phyloP scores from a whole-genome alignment of 2,329 filamentous ascomycete genomes.

The Sporothrix sp. region DNA sequence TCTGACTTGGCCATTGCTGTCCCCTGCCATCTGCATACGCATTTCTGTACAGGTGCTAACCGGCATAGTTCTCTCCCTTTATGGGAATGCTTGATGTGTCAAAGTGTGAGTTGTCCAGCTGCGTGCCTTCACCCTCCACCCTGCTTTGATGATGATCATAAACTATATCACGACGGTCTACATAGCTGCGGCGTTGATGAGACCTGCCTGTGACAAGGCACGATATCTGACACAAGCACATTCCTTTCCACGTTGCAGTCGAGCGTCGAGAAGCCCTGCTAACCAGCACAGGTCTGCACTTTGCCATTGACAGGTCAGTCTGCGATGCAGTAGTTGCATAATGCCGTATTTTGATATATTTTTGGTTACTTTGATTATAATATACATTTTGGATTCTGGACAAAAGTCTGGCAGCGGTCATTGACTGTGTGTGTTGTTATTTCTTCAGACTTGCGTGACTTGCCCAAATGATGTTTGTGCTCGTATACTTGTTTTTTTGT shows the following conservation, averaged over 20 bases:
- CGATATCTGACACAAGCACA: slow-evolving; percentile 18
- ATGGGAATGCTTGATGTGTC: too few relatives aligned
- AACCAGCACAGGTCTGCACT: too few relatives aligned
- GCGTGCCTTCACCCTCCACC: slow-evolving; percentile 5
- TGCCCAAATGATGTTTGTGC: too few relatives aligned
- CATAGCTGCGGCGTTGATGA: slow-evolving; percentile 74
- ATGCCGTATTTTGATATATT: background rate
- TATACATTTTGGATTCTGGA: too few relatives aligned
- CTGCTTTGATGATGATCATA: slow-evolving; percentile 54
- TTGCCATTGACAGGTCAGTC: slow-evolving; percentile 5
- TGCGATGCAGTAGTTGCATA: too few relatives aligned
- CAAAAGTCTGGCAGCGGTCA: too few relatives aligned
- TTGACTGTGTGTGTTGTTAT: too few relatives aligned
- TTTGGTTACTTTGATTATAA: too few relatives aligned
- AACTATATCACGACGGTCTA: slow-evolving; percentile 70
- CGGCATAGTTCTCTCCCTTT: too few relatives aligned
- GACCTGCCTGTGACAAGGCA: slow-evolving; percentile 66
- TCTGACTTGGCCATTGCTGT: slow-evolving; percentile 31
- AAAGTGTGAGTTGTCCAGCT: too few relatives aligned
- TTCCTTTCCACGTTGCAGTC: background rate
- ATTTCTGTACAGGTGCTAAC: background rate
- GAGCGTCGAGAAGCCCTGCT: background rate
- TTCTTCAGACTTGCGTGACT: too few relatives aligned
- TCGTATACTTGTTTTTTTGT: too few relatives aligned
- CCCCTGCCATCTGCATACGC: background rate